Evolutionary conservation across 2,329 filamentous ascomycete species (phyloP).

Genomic region (Ampelomyces quisqualis): DNA sequence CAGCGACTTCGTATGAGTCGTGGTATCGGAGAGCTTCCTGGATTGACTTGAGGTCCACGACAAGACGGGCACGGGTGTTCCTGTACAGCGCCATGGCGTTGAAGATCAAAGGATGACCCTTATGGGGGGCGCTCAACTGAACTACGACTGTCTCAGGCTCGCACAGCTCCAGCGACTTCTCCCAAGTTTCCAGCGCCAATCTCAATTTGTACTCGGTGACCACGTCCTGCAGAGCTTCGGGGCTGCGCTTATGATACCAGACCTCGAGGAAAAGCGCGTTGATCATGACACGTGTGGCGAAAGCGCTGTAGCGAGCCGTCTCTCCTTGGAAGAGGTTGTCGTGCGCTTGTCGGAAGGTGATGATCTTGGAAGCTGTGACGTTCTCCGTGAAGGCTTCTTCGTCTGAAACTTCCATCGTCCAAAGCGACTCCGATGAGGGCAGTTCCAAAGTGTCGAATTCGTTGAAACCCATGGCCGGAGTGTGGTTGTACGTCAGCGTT

Average conservation of each 20-base stretch:
- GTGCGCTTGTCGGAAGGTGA: conserved; percentile 91
- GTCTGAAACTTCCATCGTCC: conserved; percentile 80
- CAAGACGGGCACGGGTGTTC: conserved; percentile 85
- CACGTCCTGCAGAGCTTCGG: conserved; percentile 94
- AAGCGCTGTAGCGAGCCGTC: conserved; percentile 86
- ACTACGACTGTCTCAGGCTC: conserved; percentile 88
- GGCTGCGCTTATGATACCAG: conserved; percentile 98
- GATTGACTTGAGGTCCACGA: conserved; percentile 93
- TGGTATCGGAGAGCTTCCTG: conserved; percentile 97
- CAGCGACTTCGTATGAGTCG: conserved; percentile 94
- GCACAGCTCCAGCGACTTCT: conserved; percentile 90
- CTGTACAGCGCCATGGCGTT: conserved; percentile 97
- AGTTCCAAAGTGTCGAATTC: conserved; percentile 93
- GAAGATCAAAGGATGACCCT: conserved; percentile 94
- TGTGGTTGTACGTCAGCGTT: conserved; percentile 96
- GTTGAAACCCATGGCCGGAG: conserved; percentile 95
- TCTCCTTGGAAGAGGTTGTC: conserved; percentile 95
- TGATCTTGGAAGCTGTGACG: conserved; percentile 67
- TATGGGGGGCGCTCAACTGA: conserved; percentile 89
- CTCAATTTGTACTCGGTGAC: conserved; percentile 98
- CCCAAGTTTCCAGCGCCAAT: conserved; percentile 96
- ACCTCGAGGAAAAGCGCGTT: conserved; percentile 97
- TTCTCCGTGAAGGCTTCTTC: conserved; percentile 83
- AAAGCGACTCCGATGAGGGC: conserved; percentile 89
- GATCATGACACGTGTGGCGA: conserved; percentile 97